Base-by-base conservation (phyloP, 2,329 filamentous ascomycete species). In the Keithomyces neogunnii region DNA sequence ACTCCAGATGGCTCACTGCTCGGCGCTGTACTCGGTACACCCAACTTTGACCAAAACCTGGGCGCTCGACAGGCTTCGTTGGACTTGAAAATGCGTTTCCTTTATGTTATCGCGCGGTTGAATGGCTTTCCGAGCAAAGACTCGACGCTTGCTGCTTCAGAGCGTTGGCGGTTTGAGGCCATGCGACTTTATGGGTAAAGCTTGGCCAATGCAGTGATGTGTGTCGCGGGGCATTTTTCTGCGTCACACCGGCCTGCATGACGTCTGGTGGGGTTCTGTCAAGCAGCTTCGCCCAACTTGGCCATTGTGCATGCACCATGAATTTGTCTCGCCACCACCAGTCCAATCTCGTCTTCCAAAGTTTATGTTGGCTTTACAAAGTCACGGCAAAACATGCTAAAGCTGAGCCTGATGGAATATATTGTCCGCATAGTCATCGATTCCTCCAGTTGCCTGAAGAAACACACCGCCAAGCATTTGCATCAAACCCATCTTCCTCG, bases 191-290 rank as follows among this genome's bases (percentile, higher is more conserved):
- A 19, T 40, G 46, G 48, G 13, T 28, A 6, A 8, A 44, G 10
- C 36, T 38, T 31, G 19, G 28, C 19, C 28, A n/a, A 45, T 31
- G 30, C n/a, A 10, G 5, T 7, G 11, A 38, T 35, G 43, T 43
- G 38, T 42, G 42, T 29, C 40, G 35, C 47, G 39, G 32, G 31
- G 50, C 31, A 43, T 30, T 36, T 53, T 33, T 50, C 19, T 19
- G 46, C 49, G 52, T 52, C 49, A 48, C 46, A 33, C 52, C 45
- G 49, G 35, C 10, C 45, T 5, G 48, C 44, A 48, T 48, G 46
- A 48, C 19, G 47, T 48, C 47, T 48, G 38, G 47, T 48, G 48
- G 48, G 48, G 47, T 49, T 13, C n/a, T 19, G 19, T 19, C 19
- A 19, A 19, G 19, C 26, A 35, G 31, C 28, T 31, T 35, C 33